Conservation (phyloP, 1,139 yeast species). For the Sugiyamaella pinicola region DNA sequence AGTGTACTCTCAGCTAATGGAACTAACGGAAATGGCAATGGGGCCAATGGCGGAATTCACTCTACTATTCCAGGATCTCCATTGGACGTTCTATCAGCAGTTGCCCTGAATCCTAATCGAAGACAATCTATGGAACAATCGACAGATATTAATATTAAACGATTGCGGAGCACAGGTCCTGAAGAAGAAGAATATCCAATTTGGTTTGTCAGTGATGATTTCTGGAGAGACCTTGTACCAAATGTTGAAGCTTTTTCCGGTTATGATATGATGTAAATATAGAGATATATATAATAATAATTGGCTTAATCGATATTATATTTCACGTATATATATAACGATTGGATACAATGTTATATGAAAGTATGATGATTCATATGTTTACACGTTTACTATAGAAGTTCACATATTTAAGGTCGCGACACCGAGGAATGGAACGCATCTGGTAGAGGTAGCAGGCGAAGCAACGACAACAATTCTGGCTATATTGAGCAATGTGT, state of each 20-base stretch:
- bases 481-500: too few relatives aligned
- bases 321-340: too few relatives aligned
- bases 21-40: constrained; percentile 3
- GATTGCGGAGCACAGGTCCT: constrained; percentile 8
- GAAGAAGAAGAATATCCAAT: constrained; percentile 31
- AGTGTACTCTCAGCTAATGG: constrained; percentile 2
- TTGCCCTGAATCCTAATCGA: constrained; percentile 31
- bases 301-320: too few relatives aligned
- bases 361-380: too few relatives aligned
- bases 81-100: constrained; percentile 38
- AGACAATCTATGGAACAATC: constrained; percentile 15
- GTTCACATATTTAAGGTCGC: too few relatives aligned
- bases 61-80: constrained; percentile 33
- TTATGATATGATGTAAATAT: constrained; percentile 29
- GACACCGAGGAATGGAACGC: too few relatives aligned
- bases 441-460: too few relatives aligned
- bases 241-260: constrained; percentile 39
- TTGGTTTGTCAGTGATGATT: constrained; percentile 38
- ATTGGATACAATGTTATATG: too few relatives aligned
- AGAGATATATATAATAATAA: too few relatives aligned
- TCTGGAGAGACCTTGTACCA: constrained; percentile 40
- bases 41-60: constrained; percentile 12
- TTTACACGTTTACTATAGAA: too few relatives aligned
- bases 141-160: not conserved
- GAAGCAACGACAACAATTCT: too few relatives aligned